These are phyloP conservation scores for Clitopilus hobsonii DNA, from an alignment of 768 basidiomycete genomes.

Conservation along the genomic window DNA sequence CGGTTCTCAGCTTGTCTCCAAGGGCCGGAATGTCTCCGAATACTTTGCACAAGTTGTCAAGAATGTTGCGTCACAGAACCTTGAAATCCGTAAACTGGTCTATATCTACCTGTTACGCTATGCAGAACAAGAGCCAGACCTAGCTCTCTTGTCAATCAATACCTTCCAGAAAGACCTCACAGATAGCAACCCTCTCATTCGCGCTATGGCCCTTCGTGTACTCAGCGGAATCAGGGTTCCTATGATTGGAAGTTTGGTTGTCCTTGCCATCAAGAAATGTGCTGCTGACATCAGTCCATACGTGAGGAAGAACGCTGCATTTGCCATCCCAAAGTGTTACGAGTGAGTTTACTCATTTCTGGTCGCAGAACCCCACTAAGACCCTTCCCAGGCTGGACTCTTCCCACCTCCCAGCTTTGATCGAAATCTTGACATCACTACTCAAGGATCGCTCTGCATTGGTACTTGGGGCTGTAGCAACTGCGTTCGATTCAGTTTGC, in stretches of 20 bases:
- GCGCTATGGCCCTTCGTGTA: constrained; percentile 93
- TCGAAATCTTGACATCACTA: constrained; percentile 60
- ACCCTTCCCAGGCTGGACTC: constrained; percentile 57
- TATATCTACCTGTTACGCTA: constrained; percentile 97
- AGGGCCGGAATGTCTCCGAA: constrained; percentile 84
- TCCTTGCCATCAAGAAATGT: constrained; percentile 88
- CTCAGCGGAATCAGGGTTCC: constrained; percentile 88
- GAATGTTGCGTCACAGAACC: constrained; percentile 88
- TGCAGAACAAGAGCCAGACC: constrained; percentile 90
- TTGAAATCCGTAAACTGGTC: constrained; percentile 94
- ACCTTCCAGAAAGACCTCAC: constrained; percentile 96
- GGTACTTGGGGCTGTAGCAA: constrained; percentile 79
- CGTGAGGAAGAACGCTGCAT: constrained; percentile 88
- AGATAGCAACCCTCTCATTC: constrained; percentile 88
- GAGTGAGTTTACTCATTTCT: constrained; percentile 33
- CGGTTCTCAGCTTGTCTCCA: constrained; percentile 76
- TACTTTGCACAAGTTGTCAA: constrained; percentile 98
- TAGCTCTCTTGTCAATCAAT: constrained; percentile 94
- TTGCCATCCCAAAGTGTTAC: constrained; percentile 84
- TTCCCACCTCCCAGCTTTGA: constrained; percentile 65
- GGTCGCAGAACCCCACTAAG: background rate
- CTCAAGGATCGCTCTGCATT: constrained; percentile 79
- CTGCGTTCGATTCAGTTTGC: constrained; percentile 85
- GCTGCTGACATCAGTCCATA: constrained; percentile 91
- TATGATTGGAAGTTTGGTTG: constrained; percentile 81